Conservation (phyloP, 495 filamentous ascomycete species). For the Hypoxylon lenormandii region DNA sequence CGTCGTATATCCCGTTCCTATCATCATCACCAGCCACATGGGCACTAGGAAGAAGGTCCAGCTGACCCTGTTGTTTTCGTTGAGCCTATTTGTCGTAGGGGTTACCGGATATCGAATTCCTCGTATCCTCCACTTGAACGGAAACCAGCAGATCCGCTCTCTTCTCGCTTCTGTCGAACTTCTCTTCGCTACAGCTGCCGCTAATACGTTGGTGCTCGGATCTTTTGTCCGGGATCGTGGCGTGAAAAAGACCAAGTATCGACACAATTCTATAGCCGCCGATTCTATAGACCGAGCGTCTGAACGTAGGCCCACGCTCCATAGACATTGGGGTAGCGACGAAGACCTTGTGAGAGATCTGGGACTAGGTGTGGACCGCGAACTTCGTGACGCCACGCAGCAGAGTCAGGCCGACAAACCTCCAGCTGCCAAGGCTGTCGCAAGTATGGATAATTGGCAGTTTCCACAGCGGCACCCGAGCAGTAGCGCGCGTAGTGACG, state of each 20-base stretch:
- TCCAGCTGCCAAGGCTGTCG: conserved; percentile 47
- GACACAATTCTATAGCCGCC: conserved; percentile 62
- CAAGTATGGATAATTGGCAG: conserved; percentile 56
- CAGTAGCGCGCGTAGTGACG: conserved; percentile 51
- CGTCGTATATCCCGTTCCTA: conserved; percentile 86
- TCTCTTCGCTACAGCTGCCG: conserved; percentile 78
- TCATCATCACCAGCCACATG: conserved; percentile 81
- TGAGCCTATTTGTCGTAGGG: conserved; percentile 80
- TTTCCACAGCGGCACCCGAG: conserved; percentile 51
- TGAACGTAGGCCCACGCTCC: conserved; percentile 61
- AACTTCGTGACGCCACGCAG: conserved; percentile 59
- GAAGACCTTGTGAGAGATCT: conserved; percentile 79
- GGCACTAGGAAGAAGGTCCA: conserved; percentile 70
- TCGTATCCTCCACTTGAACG: conserved; percentile 70
- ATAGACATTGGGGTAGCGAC: conserved; percentile 82
- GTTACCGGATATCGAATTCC: conserved; percentile 83
- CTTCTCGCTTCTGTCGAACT: conserved; percentile 82
- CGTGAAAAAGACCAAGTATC: conserved; percentile 80
- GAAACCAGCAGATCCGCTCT: conserved; percentile 78
- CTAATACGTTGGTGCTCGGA: conserved; percentile 82
- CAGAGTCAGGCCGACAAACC: conserved; percentile 15
- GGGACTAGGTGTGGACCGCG: conserved; percentile 73
- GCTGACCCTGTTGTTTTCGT: conserved; percentile 79
- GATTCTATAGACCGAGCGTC: conserved; percentile 61
- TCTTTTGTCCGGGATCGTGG: conserved; percentile 84